These are phyloP conservation scores for Aspergillus cristatus DNA, from an alignment of 495 filamentous ascomycete species.

Conservation along the genomic window DNA sequence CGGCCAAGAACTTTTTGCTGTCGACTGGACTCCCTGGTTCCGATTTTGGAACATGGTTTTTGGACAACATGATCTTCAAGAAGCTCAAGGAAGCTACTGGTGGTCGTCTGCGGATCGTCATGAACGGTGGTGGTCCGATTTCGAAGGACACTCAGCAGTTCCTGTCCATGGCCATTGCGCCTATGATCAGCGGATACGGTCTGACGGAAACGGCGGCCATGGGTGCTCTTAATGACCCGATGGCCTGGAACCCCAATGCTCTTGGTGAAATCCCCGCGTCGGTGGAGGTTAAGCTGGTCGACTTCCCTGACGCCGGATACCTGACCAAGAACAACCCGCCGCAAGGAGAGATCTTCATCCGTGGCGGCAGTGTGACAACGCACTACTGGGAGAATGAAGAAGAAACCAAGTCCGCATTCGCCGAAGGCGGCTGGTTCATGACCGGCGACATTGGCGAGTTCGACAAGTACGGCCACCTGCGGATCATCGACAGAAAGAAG, in stretches of 20 bases:
- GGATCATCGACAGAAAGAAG: conserved; percentile 96
- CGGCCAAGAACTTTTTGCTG: conserved; percentile 74
- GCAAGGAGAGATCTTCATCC: conserved; percentile 94
- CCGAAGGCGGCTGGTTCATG: conserved; percentile 87
- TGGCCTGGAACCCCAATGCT: conserved; percentile 76
- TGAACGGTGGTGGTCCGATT: conserved; percentile 83
- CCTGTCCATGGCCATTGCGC: conserved; percentile 78
- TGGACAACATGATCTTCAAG: conserved; percentile 77
- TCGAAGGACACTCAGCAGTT: conserved; percentile 82
- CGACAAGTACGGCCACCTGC: conserved; percentile 68
- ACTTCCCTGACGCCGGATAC: conserved; percentile 92
- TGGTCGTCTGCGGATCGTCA: conserved; percentile 66
- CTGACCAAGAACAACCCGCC: conserved; percentile 75
- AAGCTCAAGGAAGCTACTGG: conserved; percentile 89
- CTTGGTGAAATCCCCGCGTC: conserved; percentile 75
- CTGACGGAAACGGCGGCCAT: conserved; percentile 93
- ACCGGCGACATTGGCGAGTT: conserved; percentile 93
- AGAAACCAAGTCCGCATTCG: conserved; percentile 68
- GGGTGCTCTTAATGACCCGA: conserved; percentile 83
- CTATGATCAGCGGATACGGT: conserved; percentile 92
- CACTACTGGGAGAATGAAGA: conserved; percentile 76
- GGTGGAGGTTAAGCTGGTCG: conserved; percentile 89
- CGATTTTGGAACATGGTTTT: conserved; percentile 47
- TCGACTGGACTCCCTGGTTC: conserved; percentile 65
- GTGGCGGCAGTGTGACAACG: conserved; percentile 61